A percentile compares a stretch with the other conserved stretches of the same genome.
Evolutionary conservation across 169 alveolate genomes (phyloP).

Genomic region (Plasmodium gonderi): DNA sequence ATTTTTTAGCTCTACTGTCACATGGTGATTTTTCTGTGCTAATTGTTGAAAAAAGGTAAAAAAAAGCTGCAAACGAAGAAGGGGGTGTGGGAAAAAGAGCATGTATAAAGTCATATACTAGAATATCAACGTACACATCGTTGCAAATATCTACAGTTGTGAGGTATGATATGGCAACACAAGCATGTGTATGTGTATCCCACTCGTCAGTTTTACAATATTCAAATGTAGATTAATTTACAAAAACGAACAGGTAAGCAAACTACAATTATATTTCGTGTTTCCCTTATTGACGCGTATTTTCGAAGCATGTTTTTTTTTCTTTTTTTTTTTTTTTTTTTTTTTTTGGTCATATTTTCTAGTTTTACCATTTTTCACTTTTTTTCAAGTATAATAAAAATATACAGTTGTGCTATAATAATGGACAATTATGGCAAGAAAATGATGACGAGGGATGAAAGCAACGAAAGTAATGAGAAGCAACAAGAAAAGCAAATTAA

Average conservation of each 20-base stretch:
- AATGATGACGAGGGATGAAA: background rate
- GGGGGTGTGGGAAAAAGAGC: background rate
- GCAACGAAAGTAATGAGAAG: background rate
- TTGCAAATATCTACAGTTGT: background rate
- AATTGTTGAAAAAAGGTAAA: constrained; percentile 92
- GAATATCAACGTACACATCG: background rate
- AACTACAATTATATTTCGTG: too few species aligned
- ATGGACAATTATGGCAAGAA: too few species aligned
- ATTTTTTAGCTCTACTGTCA: constrained; percentile 94
- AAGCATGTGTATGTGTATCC: background rate
- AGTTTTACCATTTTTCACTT: constrained; percentile 29
- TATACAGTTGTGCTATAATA: background rate
- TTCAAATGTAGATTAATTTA: too few species aligned
- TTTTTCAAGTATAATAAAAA: background rate
- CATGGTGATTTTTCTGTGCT: constrained; percentile 90
- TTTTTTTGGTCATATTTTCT: background rate
- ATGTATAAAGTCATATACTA: background rate
- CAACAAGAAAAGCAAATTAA: too few species aligned
- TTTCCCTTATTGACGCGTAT: background rate
- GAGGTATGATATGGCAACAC: background rate
- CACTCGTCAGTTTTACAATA: too few species aligned
- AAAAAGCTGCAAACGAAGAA: constrained; percentile 84
- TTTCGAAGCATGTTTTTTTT: background rate
- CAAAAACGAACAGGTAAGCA: too few species aligned
- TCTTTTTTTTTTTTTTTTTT: background rate